Evolutionary conservation across 2,329 filamentous ascomycete species (phyloP).

Genomic region (Clarireedia sp.): DNA sequence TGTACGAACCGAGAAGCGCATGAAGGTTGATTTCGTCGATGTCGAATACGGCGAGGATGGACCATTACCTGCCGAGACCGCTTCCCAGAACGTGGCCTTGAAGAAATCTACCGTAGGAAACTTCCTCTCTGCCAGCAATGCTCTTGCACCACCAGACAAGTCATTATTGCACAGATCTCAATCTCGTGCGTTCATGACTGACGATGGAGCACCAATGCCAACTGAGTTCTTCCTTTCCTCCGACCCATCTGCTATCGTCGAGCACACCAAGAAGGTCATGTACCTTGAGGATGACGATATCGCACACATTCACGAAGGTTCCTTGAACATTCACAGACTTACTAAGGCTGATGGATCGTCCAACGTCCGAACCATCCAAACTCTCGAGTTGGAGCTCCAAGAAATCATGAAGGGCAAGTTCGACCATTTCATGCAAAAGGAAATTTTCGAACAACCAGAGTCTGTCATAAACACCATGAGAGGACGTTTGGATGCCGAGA

Average conservation of each 20-base stretch:
- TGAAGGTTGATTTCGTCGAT: constrained; percentile 99
- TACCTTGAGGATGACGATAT: constrained; percentile 99
- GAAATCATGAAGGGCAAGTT: constrained; percentile 99
- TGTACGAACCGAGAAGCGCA: constrained; percentile 94
- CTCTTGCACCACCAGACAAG: constrained; percentile 90
- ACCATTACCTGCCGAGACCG: constrained; percentile 82
- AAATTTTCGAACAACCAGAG: constrained; percentile 99
- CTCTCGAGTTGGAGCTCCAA: constrained; percentile 95
- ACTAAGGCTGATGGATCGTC: constrained; percentile 95
- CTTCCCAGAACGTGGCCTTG: constrained; percentile 90
- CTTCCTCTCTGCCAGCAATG: constrained; percentile 58
- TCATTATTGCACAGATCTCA: constrained; percentile 96
- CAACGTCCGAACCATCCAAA: constrained; percentile 97
- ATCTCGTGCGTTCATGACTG: constrained; percentile 96
- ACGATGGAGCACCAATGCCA: constrained; percentile 95
- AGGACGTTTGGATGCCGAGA: constrained; percentile 87
- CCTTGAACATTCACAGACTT: constrained; percentile 96
- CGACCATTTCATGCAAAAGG: constrained; percentile 99
- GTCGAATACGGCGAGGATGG: constrained; percentile 86
- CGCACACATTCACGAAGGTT: constrained; percentile 98
- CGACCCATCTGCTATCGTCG: constrained; percentile 94
- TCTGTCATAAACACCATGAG: constrained; percentile 99
- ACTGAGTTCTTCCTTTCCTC: constrained; percentile 99
- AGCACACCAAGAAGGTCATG: constrained; percentile 99
- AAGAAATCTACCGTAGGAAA: constrained; percentile 71